These are phyloP conservation scores for Grammothele lineata DNA, from an alignment of 768 basidiomycete genomes.

Conservation along the genomic window DNA sequence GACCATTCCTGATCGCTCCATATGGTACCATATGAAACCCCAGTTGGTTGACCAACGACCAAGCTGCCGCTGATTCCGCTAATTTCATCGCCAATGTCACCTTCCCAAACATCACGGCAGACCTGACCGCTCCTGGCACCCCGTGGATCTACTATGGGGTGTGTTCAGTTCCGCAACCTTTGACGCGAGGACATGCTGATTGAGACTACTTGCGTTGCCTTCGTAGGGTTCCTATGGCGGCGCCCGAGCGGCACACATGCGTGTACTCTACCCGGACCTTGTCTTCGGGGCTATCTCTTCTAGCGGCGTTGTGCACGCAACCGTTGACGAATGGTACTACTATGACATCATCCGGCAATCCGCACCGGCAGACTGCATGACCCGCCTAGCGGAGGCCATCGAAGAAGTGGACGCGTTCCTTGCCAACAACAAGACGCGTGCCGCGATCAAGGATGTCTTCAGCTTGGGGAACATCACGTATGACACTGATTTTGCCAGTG, in stretches of 20 bases:
- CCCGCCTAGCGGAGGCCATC: constrained; percentile 56
- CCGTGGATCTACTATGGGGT: constrained; percentile 93
- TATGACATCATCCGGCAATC: constrained; percentile 75
- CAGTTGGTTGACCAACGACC: constrained; percentile 66
- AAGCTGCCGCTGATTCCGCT: constrained; percentile 83
- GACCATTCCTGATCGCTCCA: too few relatives aligned
- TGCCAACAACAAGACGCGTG: constrained; percentile 34
- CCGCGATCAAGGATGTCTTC: constrained; percentile 67
- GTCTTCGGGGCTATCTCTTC: constrained; percentile 89
- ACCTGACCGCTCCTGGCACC: constrained; percentile 62
- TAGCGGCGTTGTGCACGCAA: constrained; percentile 87
- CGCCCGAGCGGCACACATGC: constrained; percentile 91
- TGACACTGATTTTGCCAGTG: constrained; percentile 74
- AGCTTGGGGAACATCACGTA: constrained; percentile 64
- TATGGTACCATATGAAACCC: too few relatives aligned
- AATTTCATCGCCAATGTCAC: constrained; percentile 78
- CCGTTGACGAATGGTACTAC: constrained; percentile 83
- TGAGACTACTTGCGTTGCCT: neutral
- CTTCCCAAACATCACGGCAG: constrained; percentile 59
- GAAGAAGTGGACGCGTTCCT: constrained; percentile 61
- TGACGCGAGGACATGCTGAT: too few relatives aligned
- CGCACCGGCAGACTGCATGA: constrained; percentile 59
- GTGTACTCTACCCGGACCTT: constrained; percentile 79
- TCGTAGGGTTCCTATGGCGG: constrained; percentile 85
- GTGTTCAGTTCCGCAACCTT: constrained; percentile 19